Base-by-base conservation (phyloP, 1,139 yeast genomes). In the Hansenula sp. region DNA sequence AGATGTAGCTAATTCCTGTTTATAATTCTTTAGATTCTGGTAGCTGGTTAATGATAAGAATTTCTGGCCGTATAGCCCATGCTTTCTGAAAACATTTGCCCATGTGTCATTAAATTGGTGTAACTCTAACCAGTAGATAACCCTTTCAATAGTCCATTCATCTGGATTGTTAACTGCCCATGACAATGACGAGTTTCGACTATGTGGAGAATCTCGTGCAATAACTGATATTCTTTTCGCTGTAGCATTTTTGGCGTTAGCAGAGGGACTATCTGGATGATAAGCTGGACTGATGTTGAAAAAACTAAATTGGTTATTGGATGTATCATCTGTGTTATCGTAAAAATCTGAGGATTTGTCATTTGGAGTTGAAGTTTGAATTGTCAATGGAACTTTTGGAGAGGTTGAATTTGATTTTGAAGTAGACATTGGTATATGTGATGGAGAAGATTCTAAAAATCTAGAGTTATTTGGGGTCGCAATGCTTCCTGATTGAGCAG, bases 21-120 rank as follows among this genome's bases (percentile, higher is more conserved):
- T 55, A 68, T 72, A 61, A 52, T 73, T 56, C 50, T 67, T 57
- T 41, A 79, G 63, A 34, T 71, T 72, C 32, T 82, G 88, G 57
- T 84, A 84, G 40, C 82, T 86, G 32, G 80, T 75, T 47, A 89
- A 65, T 41, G 77, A 80, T 21, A 88, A 62, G 53, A 88, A 88
- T 29, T 75, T 65, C 39, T 76, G 73, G 0, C 92, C 90, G 6
- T 72, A 67, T 2, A 87, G 69, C 43, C 78, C 79, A 47, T 80
- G 73, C 35, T 71, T 68, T 29, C 66, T 66, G 57, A 88, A 84
- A 11, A 82, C 73, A 11, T 70, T 76, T 25, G 73, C 68, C 96
- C 96, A 89, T 12, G 82, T 71, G 6, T 71, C 73, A 47, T 85
- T 84, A 60, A 89, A 89, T 27, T 75, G 72, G 56, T 88, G 73